Percentiles rank a stretch among this genome's conserved stretches.
These are phyloP conservation scores for Solanum tarapatanum DNA, from an alignment of 257 asterid species.

Conservation along the genomic window DNA sequence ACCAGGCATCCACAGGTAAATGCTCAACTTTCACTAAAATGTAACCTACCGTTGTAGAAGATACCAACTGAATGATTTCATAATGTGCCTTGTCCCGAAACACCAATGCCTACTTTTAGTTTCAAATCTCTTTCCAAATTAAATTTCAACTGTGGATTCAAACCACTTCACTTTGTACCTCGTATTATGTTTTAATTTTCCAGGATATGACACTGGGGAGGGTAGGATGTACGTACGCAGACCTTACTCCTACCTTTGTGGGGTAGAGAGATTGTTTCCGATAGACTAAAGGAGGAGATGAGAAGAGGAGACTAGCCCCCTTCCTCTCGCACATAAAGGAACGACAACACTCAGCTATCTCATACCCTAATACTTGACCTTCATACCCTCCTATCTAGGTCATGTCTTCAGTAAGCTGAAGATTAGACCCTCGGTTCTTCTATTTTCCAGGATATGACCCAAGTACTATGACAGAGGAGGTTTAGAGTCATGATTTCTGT, in stretches of 20 bases:
- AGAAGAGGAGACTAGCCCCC: not conserved
- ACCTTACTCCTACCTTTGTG: not conserved
- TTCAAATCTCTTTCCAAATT: not conserved
- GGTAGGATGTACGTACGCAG: not conserved
- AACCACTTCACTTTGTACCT: not conserved
- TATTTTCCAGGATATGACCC: not conserved
- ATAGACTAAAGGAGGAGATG: not conserved
- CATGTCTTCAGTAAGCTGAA: not conserved
- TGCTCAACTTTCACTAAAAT: not conserved
- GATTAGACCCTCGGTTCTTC: not conserved
- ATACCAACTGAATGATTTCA: not conserved
- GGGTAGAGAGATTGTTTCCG: not conserved
- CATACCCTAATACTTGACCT: not conserved
- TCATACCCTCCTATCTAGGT: not conserved
- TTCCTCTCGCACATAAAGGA: not conserved
- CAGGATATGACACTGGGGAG: not conserved
- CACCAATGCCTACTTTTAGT: not conserved
- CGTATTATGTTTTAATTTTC: not conserved
- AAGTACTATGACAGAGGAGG: not conserved
- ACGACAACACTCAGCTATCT: not conserved
- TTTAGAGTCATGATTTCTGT: not conserved
- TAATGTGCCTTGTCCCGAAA: not conserved
- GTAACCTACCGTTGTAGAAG: not conserved
- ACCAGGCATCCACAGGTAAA: conserved; percentile 97
- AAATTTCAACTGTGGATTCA: not conserved